A percentile compares a stretch with the other conserved stretches of the same genome.
These are phyloP conservation scores for Colletotrichum sp. DNA, from an alignment of 2,329 filamentous ascomycete species.

Conservation along the genomic window DNA sequence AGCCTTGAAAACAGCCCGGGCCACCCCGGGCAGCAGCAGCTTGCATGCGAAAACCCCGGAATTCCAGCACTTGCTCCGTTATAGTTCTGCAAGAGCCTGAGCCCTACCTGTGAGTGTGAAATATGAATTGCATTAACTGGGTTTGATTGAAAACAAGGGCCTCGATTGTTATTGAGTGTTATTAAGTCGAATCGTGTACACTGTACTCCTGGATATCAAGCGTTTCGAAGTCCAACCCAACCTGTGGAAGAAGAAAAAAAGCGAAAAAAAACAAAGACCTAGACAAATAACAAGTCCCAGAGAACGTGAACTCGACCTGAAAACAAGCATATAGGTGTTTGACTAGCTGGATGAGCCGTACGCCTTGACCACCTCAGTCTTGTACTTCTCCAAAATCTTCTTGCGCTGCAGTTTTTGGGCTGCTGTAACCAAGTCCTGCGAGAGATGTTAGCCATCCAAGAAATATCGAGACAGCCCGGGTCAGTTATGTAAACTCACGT, in stretches of 20 bases:
- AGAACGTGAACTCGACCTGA: neutral
- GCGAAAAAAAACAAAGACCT: neutral
- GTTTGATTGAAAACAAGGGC: neutral
- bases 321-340: neutral
- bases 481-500: slow-evolving; percentile 56
- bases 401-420: slow-evolving; percentile 77
- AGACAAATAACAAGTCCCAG: neutral
- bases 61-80: neutral
- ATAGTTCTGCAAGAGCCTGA: neutral
- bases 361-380: slow-evolving; percentile 65
- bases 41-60: neutral
- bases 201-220: slow-evolving; percentile 21
- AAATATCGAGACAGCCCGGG: neutral
- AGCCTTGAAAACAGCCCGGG: neutral
- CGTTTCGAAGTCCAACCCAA: slow-evolving; percentile 9
- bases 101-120: neutral
- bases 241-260: neutral
- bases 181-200: slow-evolving; percentile 4
- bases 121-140: neutral
- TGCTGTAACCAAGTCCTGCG: slow-evolving; percentile 68
- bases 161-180: neutral
- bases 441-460: slow-evolving; percentile 28
- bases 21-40: neutral
- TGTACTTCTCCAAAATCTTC: slow-evolving; percentile 66
- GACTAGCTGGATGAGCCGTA: slow-evolving; percentile 47